These are phyloP conservation scores for Ustanciosporium gigantosporum DNA, from an alignment of 1,284 basidiomycete genomes.

Conservation along the genomic window DNA sequence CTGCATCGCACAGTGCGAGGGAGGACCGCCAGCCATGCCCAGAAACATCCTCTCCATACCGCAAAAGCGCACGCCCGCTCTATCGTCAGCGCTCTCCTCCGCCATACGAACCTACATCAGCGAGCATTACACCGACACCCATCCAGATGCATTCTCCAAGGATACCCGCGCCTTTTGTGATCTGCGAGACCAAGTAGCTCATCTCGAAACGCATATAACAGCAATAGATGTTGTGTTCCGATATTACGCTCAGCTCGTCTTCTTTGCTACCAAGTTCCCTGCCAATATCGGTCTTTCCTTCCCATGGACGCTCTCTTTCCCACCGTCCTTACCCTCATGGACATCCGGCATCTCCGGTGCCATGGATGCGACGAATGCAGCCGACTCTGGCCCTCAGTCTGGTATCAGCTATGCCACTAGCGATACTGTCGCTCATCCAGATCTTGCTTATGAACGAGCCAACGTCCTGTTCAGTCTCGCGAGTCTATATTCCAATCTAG, in stretches of 20 bases:
- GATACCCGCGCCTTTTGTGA: slow-evolving; percentile 76
- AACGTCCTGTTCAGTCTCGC: slow-evolving; percentile 46
- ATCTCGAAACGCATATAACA: slow-evolving; percentile 66
- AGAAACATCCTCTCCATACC: slow-evolving; percentile 53
- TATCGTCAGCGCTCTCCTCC: slow-evolving; percentile 26
- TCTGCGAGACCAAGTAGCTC: slow-evolving; percentile 66
- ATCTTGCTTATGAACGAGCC: slow-evolving; percentile 45
- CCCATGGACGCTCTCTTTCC: slow-evolving; percentile 48
- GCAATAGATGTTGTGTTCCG: slow-evolving; percentile 56
- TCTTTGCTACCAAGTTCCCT: slow-evolving; percentile 74
- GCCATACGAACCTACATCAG: slow-evolving; percentile 73
- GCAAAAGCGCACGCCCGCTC: slow-evolving; percentile 35
- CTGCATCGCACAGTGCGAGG: no score
- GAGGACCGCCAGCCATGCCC: no score
- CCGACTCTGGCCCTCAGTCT: slow-evolving; percentile 17
- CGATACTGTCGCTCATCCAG: slow-evolving; percentile 41
- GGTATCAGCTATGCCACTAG: slow-evolving; percentile 27
- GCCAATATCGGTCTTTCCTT: slow-evolving; percentile 63
- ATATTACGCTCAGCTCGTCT: slow-evolving; percentile 85
- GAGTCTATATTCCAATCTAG: slow-evolving; percentile 43
- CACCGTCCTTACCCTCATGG: slow-evolving; percentile 35
- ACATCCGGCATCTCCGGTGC: slow-evolving; percentile 27
- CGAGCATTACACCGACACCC: slow-evolving; percentile 72
- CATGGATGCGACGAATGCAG: slow-evolving; percentile 30
- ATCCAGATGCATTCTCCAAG: slow-evolving; percentile 82